A percentile compares a stretch with the other conserved stretches of the same genome.
phyloP scores from a whole-genome alignment of 306 rosid genomes.

The Vigna mungo region DNA sequence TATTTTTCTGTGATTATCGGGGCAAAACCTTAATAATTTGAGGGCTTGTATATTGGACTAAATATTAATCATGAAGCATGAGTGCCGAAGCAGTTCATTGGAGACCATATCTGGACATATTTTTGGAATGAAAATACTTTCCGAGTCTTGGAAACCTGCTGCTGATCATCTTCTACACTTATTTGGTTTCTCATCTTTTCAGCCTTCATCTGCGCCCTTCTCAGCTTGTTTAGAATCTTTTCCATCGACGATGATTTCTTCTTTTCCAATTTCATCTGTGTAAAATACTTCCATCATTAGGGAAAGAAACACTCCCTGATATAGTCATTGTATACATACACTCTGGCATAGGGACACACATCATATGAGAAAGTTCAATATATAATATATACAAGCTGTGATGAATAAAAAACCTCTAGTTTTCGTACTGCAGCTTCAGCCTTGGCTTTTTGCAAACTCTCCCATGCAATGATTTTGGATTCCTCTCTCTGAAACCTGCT shows the following conservation, averaged over 20 bases:
- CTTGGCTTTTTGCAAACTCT: constrained; percentile 84
- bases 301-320: neutral
- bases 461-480: constrained; percentile 92
- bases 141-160: constrained; percentile 41
- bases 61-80: constrained; percentile 35
- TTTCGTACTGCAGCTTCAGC: constrained; percentile 84
- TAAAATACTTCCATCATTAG: constrained; percentile 41
- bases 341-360: neutral
- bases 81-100: constrained; percentile 47
- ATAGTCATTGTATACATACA: neutral
- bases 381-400: neutral
- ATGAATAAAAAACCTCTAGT: constrained; percentile 72
- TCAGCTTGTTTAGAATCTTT: constrained; percentile 76
- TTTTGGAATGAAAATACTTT: constrained; percentile 43
- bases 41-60: neutral
- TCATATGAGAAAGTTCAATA: constrained; percentile 1
- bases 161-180: constrained; percentile 37
- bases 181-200: constrained; percentile 69
- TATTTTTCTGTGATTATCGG: neutral
- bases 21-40: constrained; percentile 8
- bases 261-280: constrained; percentile 89
- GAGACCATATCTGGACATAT: constrained; percentile 44
- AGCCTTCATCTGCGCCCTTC: constrained; percentile 75
- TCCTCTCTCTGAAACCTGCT: constrained; percentile 80
- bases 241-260: constrained; percentile 83